Evolutionary conservation across 2,329 filamentous ascomycete species (phyloP).

Genomic region (Colletotrichum sp.): DNA sequence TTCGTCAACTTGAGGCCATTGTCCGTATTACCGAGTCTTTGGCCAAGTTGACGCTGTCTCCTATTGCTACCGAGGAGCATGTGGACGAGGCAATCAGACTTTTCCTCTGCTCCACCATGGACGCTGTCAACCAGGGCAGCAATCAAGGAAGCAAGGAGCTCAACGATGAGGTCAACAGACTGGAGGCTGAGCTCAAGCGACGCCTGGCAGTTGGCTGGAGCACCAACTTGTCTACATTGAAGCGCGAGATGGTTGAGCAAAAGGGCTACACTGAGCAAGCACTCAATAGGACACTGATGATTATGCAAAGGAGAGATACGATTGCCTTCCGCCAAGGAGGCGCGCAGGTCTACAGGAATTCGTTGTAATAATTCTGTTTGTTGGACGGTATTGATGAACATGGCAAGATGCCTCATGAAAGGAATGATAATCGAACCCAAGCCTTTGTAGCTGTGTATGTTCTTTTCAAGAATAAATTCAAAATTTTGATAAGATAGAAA

Average conservation of each 20-base stretch:
- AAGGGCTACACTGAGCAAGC: slow-evolving; percentile 89
- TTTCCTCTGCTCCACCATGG: slow-evolving; percentile 97
- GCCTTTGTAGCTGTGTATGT: not conserved
- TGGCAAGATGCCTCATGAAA: slow-evolving; percentile 13
- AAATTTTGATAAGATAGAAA: not conserved
- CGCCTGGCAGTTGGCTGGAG: slow-evolving; percentile 94
- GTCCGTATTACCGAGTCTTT: slow-evolving; percentile 96
- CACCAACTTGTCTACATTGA: slow-evolving; percentile 84
- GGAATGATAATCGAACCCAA: slow-evolving; percentile 12
- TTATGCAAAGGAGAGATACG: slow-evolving; percentile 87
- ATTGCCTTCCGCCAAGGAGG: slow-evolving; percentile 82
- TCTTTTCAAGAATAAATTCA: not conserved
- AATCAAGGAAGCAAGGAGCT: slow-evolving; percentile 85
- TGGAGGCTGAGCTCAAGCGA: slow-evolving; percentile 88
- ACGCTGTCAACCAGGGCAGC: slow-evolving; percentile 90
- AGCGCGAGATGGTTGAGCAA: slow-evolving; percentile 89
- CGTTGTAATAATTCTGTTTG: slow-evolving; percentile 51
- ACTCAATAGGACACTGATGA: slow-evolving; percentile 82
- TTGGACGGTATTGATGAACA: not conserved
- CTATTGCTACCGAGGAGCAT: slow-evolving; percentile 86
- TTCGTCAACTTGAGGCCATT: slow-evolving; percentile 95
- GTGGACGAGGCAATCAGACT: slow-evolving; percentile 97
- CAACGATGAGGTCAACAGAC: slow-evolving; percentile 85
- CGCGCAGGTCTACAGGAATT: slow-evolving; percentile 75
- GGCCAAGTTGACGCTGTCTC: slow-evolving; percentile 86